Base-by-base conservation (phyloP, 768 basidiomycete genomes). In the Sistotremastrum niveocremeum region DNA sequence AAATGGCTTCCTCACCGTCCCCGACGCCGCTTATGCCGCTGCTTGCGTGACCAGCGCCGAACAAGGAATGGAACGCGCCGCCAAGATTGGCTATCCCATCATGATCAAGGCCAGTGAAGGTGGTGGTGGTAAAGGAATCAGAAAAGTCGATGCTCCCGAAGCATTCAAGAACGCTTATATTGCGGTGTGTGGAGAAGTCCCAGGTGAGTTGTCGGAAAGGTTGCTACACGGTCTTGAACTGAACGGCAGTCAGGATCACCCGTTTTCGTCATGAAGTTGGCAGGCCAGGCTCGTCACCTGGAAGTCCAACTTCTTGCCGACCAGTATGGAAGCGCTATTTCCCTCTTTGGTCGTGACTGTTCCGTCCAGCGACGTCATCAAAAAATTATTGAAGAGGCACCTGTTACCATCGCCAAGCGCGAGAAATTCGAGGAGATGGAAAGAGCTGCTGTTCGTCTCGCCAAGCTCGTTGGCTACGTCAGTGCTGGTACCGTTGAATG, bases 81-180 rank as follows among this genome's bases (percentile, higher is more conserved):
- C 89, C 60, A 66, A 78, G 59, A 95, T 99, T 43, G 93, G 94
- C 7, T 98, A 77, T 73, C 95, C 95, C 0, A 79, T 99, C 51
- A 99, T 99, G 95, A 98, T 99, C 70, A 99, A 99, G 70, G 95
- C 95, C 4, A 90, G 86, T 52, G 95, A 99, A 64, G 95, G 95
- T 53, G 95, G 95, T 54, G 95, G 95, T 63, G 95, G 95, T 49
- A 99, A 99, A 64, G 95, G 95, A 65, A 99, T 99, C 49, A 74
- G 95, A 46, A 98, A 86, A 68, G 95, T 99, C 31, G 88, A 94
- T 42, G 66, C 68, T 41, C 69, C 82, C 2, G 86, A 90, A 40
- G 76, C 76, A 42, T 98, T 99, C 73, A 91, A 85, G 67, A 94
- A 91, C 58, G 82, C 91, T 31, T 99, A 80, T 65, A 75, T 85